Evolutionary conservation across 192 early-diverging fungal genomes (phyloP), one percentile per base, ranked within the genome.

Genomic region (Coemansia nantahalensis): DNA sequence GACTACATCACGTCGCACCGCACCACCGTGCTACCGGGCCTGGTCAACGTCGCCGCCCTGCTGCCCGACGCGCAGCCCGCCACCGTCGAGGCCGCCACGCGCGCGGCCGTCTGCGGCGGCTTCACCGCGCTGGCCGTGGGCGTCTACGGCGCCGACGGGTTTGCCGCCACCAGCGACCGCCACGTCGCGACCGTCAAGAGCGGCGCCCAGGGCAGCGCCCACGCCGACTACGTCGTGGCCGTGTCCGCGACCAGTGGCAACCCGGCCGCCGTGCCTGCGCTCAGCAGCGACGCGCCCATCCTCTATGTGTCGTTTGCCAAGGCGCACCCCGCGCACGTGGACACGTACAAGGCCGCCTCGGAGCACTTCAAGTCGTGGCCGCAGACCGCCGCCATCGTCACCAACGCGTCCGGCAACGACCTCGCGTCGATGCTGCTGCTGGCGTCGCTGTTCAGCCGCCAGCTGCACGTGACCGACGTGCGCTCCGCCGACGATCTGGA

Each of bases 1-100:
- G 96, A 99, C 74, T 96, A 86, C 77, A 89, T 97, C 69, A 87
- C 92, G 21, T 89, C 87, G 53, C 85, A 93, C 79, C 84, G 83
- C 39, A 88, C 85, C 32, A 81, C 90, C 11, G 80, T 81, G 31
- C 65, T 97, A 39, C 96, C 94, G 2, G 94, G 94, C 37, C 67
- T 97, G 33, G 75, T 97, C 67, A 91, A 94, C 77, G 79, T 95
- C 39, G 82, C 84, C 23, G 77, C 83, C 41, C 79, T 82, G 53
- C 51, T 93, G 45, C 80, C 84, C 12, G 59, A 62, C 18, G 66
- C 89, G 18, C 54, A 62, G 6, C 23, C 64, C 15, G 59, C 63
- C 15, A 63, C 62, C 48, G 68, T 79, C 32, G 84, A 86, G 39
- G 84, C 86, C 57, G 77, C 79, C 11, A 64, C 86, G 49, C 84